Evolutionary conservation across 1,284 basidiomycete species (phyloP).

Genomic region (Cutaneotrichosporon dermatis): DNA sequence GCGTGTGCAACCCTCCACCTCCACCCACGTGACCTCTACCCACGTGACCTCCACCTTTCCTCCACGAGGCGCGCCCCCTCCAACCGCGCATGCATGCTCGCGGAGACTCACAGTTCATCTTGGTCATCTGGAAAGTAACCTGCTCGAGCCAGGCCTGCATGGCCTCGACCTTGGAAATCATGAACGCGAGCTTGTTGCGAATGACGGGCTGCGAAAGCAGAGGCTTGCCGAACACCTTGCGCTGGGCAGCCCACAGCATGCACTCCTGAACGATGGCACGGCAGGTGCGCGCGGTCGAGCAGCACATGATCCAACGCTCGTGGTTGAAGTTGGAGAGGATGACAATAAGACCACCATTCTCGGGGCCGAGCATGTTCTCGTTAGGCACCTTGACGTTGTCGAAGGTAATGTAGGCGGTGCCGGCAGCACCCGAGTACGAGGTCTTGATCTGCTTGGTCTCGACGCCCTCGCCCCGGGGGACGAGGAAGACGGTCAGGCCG

Average conservation of each 20-base stretch:
- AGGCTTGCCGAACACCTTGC: conserved; percentile 79
- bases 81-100: not conserved
- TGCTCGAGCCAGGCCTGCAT: conserved; percentile 86
- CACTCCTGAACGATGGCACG: conserved; percentile 48
- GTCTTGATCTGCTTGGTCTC: conserved; percentile 85
- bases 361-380: conserved; percentile 78
- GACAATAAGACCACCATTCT: conserved; percentile 75
- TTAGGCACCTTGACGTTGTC: conserved; percentile 82
- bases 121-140: conserved; percentile 86
- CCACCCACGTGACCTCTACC: too few relatives aligned
- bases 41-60: too few relatives aligned
- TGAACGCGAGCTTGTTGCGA: conserved; percentile 73
- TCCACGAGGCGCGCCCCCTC: too few relatives aligned
- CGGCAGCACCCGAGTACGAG: conserved; percentile 71
- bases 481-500: conserved; percentile 81
- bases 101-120: conserved; percentile 53
- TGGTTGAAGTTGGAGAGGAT: conserved; percentile 55
- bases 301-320: conserved; percentile 49
- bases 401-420: conserved; percentile 71
- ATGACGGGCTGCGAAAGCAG: conserved; percentile 78
- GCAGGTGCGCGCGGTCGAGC: conserved; percentile 40
- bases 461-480: conserved; percentile 72
- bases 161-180: conserved; percentile 79
- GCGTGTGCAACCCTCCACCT: too few relatives aligned
- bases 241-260: conserved; percentile 64